Evolutionary conservation across 345 rosid genomes (phyloP), one percentile per base, ranked within the genome.

Genomic region (Physaria fendleri): DNA sequence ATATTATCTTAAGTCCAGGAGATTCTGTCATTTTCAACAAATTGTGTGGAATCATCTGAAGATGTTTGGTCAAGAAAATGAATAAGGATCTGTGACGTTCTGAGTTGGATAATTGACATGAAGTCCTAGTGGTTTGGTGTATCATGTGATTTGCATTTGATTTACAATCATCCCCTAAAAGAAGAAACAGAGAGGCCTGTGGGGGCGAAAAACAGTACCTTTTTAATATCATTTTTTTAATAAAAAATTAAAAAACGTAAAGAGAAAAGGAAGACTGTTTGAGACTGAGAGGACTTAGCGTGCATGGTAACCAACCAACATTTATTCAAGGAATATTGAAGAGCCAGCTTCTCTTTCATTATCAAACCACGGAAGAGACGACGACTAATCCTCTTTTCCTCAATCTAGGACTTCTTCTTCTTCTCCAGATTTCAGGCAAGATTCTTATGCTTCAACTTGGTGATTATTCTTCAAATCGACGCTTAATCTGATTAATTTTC

Each of bases 251-350:
- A n/a, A n/a, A n/a, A n/a, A n/a, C n/a, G n/a, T n/a, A n/a, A n/a
- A n/a, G n/a, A n/a, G n/a, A n/a, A n/a, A n/a, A n/a, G n/a, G 13
- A 32, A 58, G 59, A 67, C 30, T 42, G 18, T 1, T 28, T 2
- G 33, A 8, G 33, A 29, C 11, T 8, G 34, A 47, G 32, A 37
- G 39, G 58, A 56, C 7, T 51, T 48, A 14, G 59, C 48, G 64
- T 70, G 74, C 74, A 70, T 70, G 74, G 74, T 3, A 62, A 24
- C 13, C n/a, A n/a, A n/a, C n/a, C n/a, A 10, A 32, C 68, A 45
- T 62, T 69, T 62, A n/a, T 32, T 38, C 25, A 16, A 14, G 16
- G 43, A 38, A 8, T 42, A 28, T 43, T 17, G 21, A 52, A 61
- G 13, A 46, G 45, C 28, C 50, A n/a, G n/a, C n/a, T n/a, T n/a